Conservation (phyloP, 768 basidiomycete genomes). For the Peribolospora kevripleyi region DNA sequence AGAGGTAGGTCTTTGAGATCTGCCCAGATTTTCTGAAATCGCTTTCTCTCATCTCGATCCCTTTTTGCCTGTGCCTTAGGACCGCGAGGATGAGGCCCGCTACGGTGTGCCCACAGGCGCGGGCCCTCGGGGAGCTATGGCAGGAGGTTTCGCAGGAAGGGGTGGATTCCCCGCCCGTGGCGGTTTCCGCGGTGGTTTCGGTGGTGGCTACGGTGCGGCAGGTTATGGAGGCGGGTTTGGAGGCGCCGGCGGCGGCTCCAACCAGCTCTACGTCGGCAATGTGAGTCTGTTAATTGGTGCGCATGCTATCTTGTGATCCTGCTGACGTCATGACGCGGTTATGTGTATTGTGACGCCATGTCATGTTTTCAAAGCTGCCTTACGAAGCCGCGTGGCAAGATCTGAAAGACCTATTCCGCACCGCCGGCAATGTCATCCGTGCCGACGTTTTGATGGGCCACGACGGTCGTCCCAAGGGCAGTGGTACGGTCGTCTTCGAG, state of each 20-base stretch:
- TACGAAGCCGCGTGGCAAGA: slow-evolving; percentile 99
- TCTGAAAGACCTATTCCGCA: slow-evolving; percentile 85
- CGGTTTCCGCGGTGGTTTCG: slow-evolving; percentile 8
- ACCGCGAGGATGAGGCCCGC: slow-evolving; percentile 84
- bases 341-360: background rate
- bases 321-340: background rate
- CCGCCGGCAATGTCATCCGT: slow-evolving; percentile 80
- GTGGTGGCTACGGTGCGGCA: slow-evolving; percentile 7
- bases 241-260: slow-evolving; percentile 1
- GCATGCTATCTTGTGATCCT: background rate
- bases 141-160: slow-evolving; percentile 5
- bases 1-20: slow-evolving; percentile 37
- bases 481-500: slow-evolving; percentile 91
- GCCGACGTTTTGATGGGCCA: slow-evolving; percentile 78
- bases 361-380: slow-evolving; percentile 35
- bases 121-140: slow-evolving; percentile 25
- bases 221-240: slow-evolving; percentile 2
- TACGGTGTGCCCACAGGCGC: slow-evolving; percentile 89
- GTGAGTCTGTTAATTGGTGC: slow-evolving; percentile 60
- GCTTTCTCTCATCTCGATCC: background rate
- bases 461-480: slow-evolving; percentile 83
- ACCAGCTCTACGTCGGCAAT: slow-evolving; percentile 10
- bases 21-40: background rate
- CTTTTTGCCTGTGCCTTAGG: slow-evolving; percentile 29
- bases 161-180: slow-evolving; percentile 11